Percentiles rank a stretch among this genome's conserved stretches.
Evolutionary conservation across 1,284 basidiomycete species (phyloP).

Genomic region (Ceratobasidium sp.): DNA sequence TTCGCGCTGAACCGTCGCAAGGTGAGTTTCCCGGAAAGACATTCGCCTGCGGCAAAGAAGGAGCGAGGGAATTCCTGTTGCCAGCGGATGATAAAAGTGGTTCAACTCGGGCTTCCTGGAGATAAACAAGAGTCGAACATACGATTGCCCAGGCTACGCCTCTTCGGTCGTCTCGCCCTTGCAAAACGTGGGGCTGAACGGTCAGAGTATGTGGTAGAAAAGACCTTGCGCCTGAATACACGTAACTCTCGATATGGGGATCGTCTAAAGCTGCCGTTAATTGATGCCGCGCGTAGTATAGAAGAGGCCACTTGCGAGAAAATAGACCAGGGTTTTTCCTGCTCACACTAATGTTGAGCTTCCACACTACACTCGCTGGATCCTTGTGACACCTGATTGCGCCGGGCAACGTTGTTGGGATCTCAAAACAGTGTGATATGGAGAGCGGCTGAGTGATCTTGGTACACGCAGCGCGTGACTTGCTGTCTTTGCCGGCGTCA

Average conservation of each 20-base stretch:
- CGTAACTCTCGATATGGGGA: slow-evolving; percentile 39
- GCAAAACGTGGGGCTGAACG: slow-evolving; percentile 2
- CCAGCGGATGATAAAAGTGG: not conserved
- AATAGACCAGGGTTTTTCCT: slow-evolving; percentile 37
- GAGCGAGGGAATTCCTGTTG: slow-evolving; percentile 32
- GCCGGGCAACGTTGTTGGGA: slow-evolving; percentile 31
- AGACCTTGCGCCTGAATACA: slow-evolving; percentile 36
- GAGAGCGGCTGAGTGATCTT: slow-evolving; percentile 23
- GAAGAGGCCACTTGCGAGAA: slow-evolving; percentile 6
- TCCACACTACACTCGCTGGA: slow-evolving; percentile 41
- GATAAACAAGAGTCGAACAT: not conserved
- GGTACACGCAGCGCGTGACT: not conserved
- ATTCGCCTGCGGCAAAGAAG: slow-evolving; percentile 39
- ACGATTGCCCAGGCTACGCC: slow-evolving; percentile 26
- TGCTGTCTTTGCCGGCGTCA: not conserved
- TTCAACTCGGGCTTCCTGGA: not conserved
- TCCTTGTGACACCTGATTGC: slow-evolving; percentile 42
- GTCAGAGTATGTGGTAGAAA: slow-evolving; percentile 35
- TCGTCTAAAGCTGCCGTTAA: not conserved
- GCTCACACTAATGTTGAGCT: slow-evolving; percentile 36
- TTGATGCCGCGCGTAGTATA: not conserved
- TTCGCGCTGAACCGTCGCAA: slow-evolving; percentile 23
- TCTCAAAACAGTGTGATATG: slow-evolving; percentile 19
- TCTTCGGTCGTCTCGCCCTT: slow-evolving; percentile 38
- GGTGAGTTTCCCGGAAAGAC: slow-evolving; percentile 15